Percentiles rank a stretch among this genome's conserved stretches.
phyloP scores from a whole-genome alignment of 305 asterid species.

The Fraxinus xanthoxyloides region DNA sequence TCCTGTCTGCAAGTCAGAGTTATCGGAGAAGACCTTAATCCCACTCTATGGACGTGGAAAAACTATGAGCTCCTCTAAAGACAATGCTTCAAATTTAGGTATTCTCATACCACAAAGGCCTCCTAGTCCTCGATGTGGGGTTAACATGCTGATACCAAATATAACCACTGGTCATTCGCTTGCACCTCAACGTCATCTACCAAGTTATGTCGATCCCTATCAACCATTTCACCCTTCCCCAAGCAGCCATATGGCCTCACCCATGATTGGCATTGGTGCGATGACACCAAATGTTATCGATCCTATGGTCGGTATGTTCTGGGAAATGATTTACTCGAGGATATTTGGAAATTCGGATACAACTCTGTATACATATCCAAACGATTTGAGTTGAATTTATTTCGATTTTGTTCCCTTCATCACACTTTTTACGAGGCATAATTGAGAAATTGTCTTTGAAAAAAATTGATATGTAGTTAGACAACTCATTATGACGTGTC shows the following conservation, averaged over 20 bases:
- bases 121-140: constrained; percentile 32
- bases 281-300: constrained; percentile 31
- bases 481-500: background rate
- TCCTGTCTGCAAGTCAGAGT: constrained; percentile 68
- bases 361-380: constrained; percentile 42
- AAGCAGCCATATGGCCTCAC: constrained; percentile 19
- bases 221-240: constrained; percentile 4
- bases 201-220: constrained; percentile 7
- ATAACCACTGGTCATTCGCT: constrained; percentile 4
- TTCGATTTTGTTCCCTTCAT: background rate
- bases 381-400: background rate
- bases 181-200: constrained; percentile 29
- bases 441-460: background rate
- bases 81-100: constrained; percentile 22
- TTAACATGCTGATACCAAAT: constrained; percentile 8
- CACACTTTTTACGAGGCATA: background rate
- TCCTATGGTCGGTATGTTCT: constrained; percentile 53
- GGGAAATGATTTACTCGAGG: constrained; percentile 64
- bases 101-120: constrained; percentile 54
- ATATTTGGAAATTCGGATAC: constrained; percentile 57
- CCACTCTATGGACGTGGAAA: constrained; percentile 76
- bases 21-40: constrained; percentile 48
- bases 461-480: background rate
- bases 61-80: constrained; percentile 26
- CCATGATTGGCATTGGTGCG: constrained; percentile 24